A percentile compares a stretch with the other conserved stretches of the same genome.
Conservation (phyloP, 306 rosid species). For the Amphicarpaea edgeworthii region DNA sequence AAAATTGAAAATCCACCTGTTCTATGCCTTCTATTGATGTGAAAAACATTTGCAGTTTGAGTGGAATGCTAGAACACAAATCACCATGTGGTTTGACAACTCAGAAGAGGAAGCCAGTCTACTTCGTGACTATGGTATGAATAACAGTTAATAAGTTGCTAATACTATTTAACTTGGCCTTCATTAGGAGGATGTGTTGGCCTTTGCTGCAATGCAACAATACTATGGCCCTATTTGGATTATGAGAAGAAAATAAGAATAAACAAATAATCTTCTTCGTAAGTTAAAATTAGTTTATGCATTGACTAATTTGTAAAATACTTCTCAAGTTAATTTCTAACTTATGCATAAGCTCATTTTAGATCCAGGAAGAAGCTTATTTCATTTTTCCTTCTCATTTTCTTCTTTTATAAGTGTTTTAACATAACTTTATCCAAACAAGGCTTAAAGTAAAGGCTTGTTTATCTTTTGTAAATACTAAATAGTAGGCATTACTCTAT, state of each 20-base stretch:
- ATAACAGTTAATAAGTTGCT: conserved; percentile 12
- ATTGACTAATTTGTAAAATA: no score
- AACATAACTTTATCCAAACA: not conserved
- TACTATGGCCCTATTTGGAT: no score
- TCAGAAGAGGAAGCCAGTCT: conserved; percentile 77
- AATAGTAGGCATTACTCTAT: not conserved
- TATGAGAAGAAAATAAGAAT: no score
- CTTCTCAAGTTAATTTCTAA: no score
- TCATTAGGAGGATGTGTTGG: not conserved
- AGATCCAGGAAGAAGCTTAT: no score
- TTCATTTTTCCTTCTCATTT: no score
- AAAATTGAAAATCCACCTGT: conserved; percentile 11
- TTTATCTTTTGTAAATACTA: not conserved
- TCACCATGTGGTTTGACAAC: conserved; percentile 98
- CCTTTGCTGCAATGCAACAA: not conserved
- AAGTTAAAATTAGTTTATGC: no score
- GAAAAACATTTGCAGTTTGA: conserved; percentile 64
- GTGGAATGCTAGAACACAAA: conserved; percentile 95
- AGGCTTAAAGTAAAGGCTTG: not conserved
- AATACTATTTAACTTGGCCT: not conserved
- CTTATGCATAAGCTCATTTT: no score
- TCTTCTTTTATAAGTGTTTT: not conserved
- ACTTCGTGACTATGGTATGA: conserved; percentile 86
- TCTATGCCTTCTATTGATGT: conserved; percentile 32
- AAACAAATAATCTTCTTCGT: no score